phyloP scores from a whole-genome alignment of 345 rosid species.

The Camelina hispida region DNA sequence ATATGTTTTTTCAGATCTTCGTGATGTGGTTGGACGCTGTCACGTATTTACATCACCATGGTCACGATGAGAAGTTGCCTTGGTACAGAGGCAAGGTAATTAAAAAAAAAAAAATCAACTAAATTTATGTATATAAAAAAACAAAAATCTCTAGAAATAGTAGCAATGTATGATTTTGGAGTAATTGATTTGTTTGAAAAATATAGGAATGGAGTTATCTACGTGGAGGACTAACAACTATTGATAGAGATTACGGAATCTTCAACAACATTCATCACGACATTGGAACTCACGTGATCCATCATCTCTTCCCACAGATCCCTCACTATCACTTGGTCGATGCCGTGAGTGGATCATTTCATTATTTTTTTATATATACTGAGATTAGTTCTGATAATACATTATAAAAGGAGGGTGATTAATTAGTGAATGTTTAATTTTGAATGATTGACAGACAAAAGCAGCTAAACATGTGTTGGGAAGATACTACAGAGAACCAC shows the following conservation, averaged over 20 bases:
- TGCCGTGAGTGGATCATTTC: slow-evolving; percentile 52
- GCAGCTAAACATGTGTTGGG: slow-evolving; percentile 80
- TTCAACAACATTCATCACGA: slow-evolving; percentile 87
- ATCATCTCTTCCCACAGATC: slow-evolving; percentile 95
- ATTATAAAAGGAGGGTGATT: neutral
- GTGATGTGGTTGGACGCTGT: slow-evolving; percentile 87
- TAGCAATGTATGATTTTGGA: neutral
- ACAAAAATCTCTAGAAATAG: neutral
- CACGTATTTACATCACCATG: slow-evolving; percentile 92
- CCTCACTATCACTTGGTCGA: slow-evolving; percentile 86
- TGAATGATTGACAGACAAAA: slow-evolving; percentile 53
- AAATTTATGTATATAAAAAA: too few relatives aligned
- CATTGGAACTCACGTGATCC: slow-evolving; percentile 91
- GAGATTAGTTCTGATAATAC: neutral
- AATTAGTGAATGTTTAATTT: neutral
- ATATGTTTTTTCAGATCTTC: slow-evolving; percentile 54
- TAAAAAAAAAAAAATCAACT: neutral
- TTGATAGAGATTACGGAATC: slow-evolving; percentile 82
- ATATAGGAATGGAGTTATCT: slow-evolving; percentile 88
- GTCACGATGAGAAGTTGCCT: slow-evolving; percentile 77
- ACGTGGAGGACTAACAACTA: slow-evolving; percentile 87
- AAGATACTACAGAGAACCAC: slow-evolving; percentile 80
- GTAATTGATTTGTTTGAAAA: neutral
- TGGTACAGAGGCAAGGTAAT: slow-evolving; percentile 95
- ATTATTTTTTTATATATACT: neutral